Evolutionary conservation across 225 moss, liverwort and hornwort genomes (phyloP).

Genomic region (Antitrichia curtipendula): DNA sequence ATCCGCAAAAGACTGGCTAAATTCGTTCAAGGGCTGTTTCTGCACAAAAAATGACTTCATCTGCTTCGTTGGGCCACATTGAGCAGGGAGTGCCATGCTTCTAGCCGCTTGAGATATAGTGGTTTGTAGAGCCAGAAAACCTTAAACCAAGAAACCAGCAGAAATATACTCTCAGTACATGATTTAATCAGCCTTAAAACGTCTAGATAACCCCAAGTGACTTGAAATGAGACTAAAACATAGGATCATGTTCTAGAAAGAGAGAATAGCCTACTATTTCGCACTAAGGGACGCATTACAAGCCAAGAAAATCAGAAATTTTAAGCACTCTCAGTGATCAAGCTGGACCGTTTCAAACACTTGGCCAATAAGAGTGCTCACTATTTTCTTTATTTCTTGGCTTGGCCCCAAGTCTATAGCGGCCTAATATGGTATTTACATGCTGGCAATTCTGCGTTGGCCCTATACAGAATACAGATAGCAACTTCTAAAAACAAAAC

Average conservation of each 20-base stretch:
- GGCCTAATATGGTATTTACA: background rate
- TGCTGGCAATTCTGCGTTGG: background rate
- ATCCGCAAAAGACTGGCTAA: conserved; percentile 71
- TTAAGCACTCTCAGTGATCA: background rate
- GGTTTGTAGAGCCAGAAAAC: conserved; percentile 76
- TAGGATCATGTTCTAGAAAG: background rate
- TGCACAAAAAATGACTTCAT: conserved; percentile 49
- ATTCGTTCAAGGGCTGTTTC: conserved; percentile 66
- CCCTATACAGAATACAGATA: background rate
- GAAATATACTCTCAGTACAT: background rate
- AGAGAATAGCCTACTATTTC: background rate
- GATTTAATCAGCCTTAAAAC: background rate
- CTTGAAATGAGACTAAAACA: background rate
- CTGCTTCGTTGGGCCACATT: conserved; percentile 40
- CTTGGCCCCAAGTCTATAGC: background rate
- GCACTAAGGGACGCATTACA: background rate
- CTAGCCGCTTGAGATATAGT: conserved; percentile 68
- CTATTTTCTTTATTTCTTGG: background rate
- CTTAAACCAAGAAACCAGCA: conserved; percentile 15
- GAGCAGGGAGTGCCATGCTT: conserved; percentile 52
- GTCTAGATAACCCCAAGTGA: background rate
- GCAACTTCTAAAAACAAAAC: background rate
- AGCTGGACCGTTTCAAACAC: background rate
- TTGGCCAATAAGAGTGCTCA: background rate
- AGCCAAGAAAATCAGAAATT: background rate